Conservation (phyloP, 2,329 filamentous ascomycete species). For the Neopestalotiopsis rosae region DNA sequence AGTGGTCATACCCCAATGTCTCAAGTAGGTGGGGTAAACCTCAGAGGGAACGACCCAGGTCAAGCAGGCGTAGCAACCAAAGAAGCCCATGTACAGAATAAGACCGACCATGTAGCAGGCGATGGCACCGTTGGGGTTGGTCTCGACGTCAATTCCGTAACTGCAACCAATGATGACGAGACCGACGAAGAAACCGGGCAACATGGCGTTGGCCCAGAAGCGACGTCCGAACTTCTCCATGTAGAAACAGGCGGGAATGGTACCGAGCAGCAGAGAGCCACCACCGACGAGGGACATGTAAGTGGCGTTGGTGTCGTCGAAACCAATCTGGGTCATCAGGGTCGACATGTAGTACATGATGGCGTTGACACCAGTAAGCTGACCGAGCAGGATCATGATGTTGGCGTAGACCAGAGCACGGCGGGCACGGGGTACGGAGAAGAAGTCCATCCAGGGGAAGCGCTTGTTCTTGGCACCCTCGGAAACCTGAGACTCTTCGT, state of each 20-base stretch:
- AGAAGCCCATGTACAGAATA: conserved; percentile 72
- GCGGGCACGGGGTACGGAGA: conserved; percentile 71
- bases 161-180: conserved; percentile 69
- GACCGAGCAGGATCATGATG: conserved; percentile 72
- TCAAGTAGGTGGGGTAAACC: conserved; percentile 74
- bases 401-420: conserved; percentile 71
- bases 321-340: conserved; percentile 72
- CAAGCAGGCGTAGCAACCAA: conserved; percentile 68
- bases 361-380: conserved; percentile 73
- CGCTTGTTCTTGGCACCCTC: conserved; percentile 57
- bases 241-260: conserved; percentile 70
- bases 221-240: conserved; percentile 77
- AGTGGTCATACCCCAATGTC: conserved; percentile 76
- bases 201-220: conserved; percentile 76
- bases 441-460: conserved; percentile 76
- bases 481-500: conserved; percentile 59
- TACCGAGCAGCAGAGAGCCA: conserved; percentile 69
- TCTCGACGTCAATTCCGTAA: conserved; percentile 59
- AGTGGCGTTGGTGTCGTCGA: conserved; percentile 64
- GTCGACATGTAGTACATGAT: conserved; percentile 76
- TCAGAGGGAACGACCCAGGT: conserved; percentile 73
- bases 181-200: conserved; percentile 75
- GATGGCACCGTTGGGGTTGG: conserved; percentile 52
- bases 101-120: conserved; percentile 72
- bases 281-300: conserved; percentile 80